Base-by-base conservation (phyloP, 208 protist genomes). In the Trypanosoma caninum region DNA sequence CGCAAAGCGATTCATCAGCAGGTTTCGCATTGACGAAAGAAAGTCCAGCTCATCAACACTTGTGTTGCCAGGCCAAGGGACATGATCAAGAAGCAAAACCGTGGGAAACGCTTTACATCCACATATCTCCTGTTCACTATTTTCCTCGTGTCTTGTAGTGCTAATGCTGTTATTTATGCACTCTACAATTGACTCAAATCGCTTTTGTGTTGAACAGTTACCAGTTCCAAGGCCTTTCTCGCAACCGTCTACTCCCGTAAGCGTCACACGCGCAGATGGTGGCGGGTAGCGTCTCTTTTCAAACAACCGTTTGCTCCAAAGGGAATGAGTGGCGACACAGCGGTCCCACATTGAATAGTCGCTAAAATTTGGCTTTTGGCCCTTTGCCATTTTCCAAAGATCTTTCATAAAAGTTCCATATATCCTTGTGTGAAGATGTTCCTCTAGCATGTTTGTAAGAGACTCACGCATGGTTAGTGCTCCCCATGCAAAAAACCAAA, bases 401-500 rank as follows among this genome's bases (percentile, higher is more conserved):
- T 59, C 41, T n/a, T 31, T 59, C 53, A 59, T 59, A 18, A 59
- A 59, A 3, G 27, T 13, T 4, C 20, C 1, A 59, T 44, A 59
- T 10, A 59, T 44, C 18, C 18, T 45, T 44, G 38, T 59, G 25
- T 59, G 41, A 18, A 59, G 53, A 30, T 44, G 42, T n/a, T 42
- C 38, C 53, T 59, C 53, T 18, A 59, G 13, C 23, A 59, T 30
- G 20, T 59, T 28, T 18, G 25, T 28, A 2, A 44, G 8, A 9
- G 53, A 34, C 20, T 59, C 41, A 8, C 42, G 38, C 33, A 44
- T 7, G 3, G 53, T 59, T 16, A 34, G 44, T 31, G 41, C 25
- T 16, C 53, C 53, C 53, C 53, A 59, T 4, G 22, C 53, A 31
- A 59, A 16, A 48, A 59, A n/a, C 53, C 53, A 59, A 20, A 9